Percentiles rank a stretch among this genome's conserved stretches.
Conservation (phyloP, 192 early-diverging fungal genomes). For the Geranomyces variabilis region DNA sequence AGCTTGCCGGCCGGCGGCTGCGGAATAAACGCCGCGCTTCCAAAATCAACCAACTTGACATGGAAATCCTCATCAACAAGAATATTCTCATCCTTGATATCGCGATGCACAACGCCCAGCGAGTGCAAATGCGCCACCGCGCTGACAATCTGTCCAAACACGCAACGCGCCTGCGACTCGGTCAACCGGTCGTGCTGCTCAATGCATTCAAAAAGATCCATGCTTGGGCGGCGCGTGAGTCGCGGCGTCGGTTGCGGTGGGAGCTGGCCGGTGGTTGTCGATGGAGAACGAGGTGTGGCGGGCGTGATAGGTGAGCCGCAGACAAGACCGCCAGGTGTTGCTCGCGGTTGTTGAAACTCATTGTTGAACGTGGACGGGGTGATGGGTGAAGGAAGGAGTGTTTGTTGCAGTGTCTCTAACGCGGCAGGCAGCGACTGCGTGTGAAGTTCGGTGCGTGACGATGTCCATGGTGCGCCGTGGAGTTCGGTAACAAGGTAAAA, state of each 20-base stretch:
- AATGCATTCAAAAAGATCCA: constrained; percentile 63
- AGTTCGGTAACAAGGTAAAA: constrained; percentile 57
- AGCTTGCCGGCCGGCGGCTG: constrained; percentile 24
- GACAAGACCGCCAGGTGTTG: constrained; percentile 4
- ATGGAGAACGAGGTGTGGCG: constrained; percentile 17
- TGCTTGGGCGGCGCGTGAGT: constrained; percentile 28
- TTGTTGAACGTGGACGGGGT: constrained; percentile 9
- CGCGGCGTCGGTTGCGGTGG: constrained; percentile 22
- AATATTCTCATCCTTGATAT: constrained; percentile 68
- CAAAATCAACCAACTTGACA: constrained; percentile 64
- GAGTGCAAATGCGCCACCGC: constrained; percentile 50
- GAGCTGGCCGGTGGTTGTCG: no score
- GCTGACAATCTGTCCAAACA: constrained; percentile 46
- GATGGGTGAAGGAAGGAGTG: constrained; percentile 14
- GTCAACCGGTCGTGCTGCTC: constrained; percentile 47
- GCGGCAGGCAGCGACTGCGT: background rate
- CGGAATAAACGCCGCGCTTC: constrained; percentile 45
- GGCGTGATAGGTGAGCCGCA: background rate
- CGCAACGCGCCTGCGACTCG: constrained; percentile 31
- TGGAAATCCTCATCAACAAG: constrained; percentile 52
- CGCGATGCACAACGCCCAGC: constrained; percentile 54
- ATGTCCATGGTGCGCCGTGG: constrained; percentile 48
- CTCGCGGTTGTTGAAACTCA: background rate
- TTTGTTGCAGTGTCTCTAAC: background rate
- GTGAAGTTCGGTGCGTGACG: constrained; percentile 1